Evolutionary conservation across 805 yeast species (phyloP), one percentile per base, ranked within the genome.

Genomic region (Kodamaea lidongshanica): DNA sequence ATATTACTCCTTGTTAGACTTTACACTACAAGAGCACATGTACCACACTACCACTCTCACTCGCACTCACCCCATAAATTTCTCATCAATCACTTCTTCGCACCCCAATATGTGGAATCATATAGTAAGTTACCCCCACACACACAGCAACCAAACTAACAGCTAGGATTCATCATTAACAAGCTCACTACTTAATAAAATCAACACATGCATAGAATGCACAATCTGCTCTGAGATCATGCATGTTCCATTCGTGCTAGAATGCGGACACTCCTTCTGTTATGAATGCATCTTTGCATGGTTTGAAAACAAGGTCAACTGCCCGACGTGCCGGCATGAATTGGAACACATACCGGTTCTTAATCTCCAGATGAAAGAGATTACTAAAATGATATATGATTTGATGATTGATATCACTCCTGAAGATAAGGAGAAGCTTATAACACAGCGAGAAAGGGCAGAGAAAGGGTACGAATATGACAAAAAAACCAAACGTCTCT

Each of bases 181-280:
- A 6, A 33, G 37, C 16, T 42, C 31, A 37, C 47, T 54, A 13
- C 54, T 48, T 33, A 52, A 45, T n/a, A 45, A 41, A 42, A 52
- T 54, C 27, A 27, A 50, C 18, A 33, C 52, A 17, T 46, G 54
- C 5, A 34, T 70, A 21, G 70, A 64, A 37, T 82, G 92, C 47
- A 65, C 79, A 5, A 67, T 82, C 7, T 82, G 92, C 45, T 76
- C 78, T 19, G 89, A 81, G 30, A 54, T 70, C 28, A 74, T 81
- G 80, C 69, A 65, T 39, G 68, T 70, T 2, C 89, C 92, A 2
- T 72, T 76, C 43, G 58, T 73, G 42, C 61, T 76, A 0, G 51
- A 61, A 8, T 82, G 92, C 56, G 89, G 89, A 2, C 92, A 82
- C 48, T 71, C 80, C 17, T 80, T 74, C 42, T 82, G 89, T 52